Base-by-base conservation (phyloP, 1,139 yeast genomes). In the Yueomyces sp. region DNA sequence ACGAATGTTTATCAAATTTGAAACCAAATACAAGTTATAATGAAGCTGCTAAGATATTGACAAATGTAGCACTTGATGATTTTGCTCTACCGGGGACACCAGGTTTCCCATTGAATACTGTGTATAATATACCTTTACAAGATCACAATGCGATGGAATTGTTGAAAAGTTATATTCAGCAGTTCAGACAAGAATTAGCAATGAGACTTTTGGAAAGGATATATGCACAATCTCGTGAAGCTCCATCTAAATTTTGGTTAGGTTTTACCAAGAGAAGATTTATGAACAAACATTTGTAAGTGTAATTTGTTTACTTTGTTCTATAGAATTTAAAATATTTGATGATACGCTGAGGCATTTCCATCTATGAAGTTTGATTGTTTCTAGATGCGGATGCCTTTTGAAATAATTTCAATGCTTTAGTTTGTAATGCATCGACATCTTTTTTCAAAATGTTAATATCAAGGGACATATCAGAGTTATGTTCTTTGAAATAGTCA, bases 61-160 rank as follows among this genome's bases (percentile, higher is more conserved):
- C 84, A 52, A 87, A 91, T 56, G 71, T 87, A 52, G 81, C 97
- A 1, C 72, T 91, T 48, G 97, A 91, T 52, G 78, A 80, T 57
- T 91, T 91, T 59, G 72, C 91, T 27, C 73, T 93, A 48, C 99
- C 99, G 0, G 99, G 99, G 19, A 96, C 91, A 50, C 79, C 91
- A 25, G 87, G 91, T 12, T 91, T 91, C 69, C 96, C 97, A 9
- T 70, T 91, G 62, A 89, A 89, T 64, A 73, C 87, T 1, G 72
- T 91, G 45, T 91, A 87, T 60, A 72, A 74, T 44, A 49, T 59
- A 2, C 75, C 95, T 4, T 93, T 96, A 12, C 66, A 70, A 36
- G 84, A 80, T 55, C 78, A 80, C 52, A 71, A 72, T 46, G 96
- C 87, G 48, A 79, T 79, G 41, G 94, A 89, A 44, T 67, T 86